phyloP scores from a whole-genome alignment of 768 basidiomycete genomes.

The Termitomyces bulborhizus region DNA sequence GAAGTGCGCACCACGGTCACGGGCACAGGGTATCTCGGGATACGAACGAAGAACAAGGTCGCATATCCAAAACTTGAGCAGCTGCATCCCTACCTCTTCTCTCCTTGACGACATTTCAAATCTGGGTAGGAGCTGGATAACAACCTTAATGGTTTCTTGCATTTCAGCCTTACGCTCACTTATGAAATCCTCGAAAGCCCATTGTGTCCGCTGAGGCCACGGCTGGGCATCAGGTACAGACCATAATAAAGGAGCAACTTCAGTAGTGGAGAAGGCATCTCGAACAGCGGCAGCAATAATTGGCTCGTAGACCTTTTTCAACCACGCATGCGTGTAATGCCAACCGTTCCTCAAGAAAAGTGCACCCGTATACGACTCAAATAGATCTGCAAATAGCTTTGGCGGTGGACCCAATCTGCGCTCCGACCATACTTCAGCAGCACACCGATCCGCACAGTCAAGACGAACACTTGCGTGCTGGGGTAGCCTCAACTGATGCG shows the following conservation, averaged over 20 bases:
- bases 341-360: slow-evolving; percentile 24
- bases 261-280: slow-evolving; percentile 14
- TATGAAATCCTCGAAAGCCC: slow-evolving; percentile 6
- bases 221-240: not conserved
- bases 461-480: slow-evolving; percentile 20
- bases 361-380: slow-evolving; percentile 25
- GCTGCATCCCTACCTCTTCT: slow-evolving; percentile 21
- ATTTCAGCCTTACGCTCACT: not conserved
- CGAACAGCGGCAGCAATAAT: slow-evolving; percentile 18
- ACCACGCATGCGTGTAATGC: slow-evolving; percentile 18
- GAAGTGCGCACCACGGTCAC: slow-evolving; percentile 15
- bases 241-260: slow-evolving; percentile 3
- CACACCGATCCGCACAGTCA: slow-evolving; percentile 10
- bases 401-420: slow-evolving; percentile 16
- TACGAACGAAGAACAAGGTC: slow-evolving; percentile 15
- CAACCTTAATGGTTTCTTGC: not conserved
- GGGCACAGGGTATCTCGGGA: slow-evolving; percentile 18
- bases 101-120: slow-evolving; percentile 14
- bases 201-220: not conserved
- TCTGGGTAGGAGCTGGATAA: not conserved
- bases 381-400: slow-evolving; percentile 25
- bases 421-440: slow-evolving; percentile 17
- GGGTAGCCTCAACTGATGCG: slow-evolving; percentile 21
- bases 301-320: slow-evolving; percentile 17
- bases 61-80: slow-evolving; percentile 25